phyloP scores from a whole-genome alignment of 192 early-diverging fungal genomes.

The Linnemannia exigua region DNA sequence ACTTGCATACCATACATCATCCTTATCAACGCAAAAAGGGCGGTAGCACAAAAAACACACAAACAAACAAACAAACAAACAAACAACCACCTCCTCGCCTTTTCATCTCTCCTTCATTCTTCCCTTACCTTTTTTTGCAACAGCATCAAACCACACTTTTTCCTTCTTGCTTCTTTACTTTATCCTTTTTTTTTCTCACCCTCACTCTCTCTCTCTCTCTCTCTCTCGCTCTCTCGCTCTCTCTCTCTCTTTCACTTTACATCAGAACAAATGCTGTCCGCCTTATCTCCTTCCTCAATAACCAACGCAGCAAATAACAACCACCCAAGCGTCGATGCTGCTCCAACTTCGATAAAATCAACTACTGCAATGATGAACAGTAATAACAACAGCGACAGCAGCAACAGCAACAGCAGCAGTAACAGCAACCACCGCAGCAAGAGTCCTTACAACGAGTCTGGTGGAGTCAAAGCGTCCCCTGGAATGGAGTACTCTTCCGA shows the following conservation, averaged over 20 bases:
- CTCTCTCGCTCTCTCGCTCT: not conserved
- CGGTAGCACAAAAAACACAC: not conserved
- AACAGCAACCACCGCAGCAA: too few relatives aligned
- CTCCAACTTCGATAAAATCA: constrained; percentile 9
- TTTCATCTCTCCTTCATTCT: not conserved
- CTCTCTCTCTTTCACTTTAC: not conserved
- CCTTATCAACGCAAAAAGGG: too few relatives aligned
- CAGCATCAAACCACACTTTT: not conserved
- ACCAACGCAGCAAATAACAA: constrained; percentile 23
- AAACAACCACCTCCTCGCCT: not conserved
- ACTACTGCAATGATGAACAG: not conserved
- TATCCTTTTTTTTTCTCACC: not conserved
- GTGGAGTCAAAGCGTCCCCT: constrained; percentile 3
- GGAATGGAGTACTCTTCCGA: constrained; percentile 23
- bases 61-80: not conserved
- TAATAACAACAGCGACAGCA: not conserved
- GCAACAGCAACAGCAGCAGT: not conserved
- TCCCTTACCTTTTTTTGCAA: not conserved
- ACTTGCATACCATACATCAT: too few relatives aligned
- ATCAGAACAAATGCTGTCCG: constrained; percentile 23
- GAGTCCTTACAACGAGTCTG: not conserved
- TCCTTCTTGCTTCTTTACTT: too few relatives aligned
- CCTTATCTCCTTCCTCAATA: constrained; percentile 33
- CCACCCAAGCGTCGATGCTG: not conserved
- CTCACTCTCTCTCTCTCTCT: not conserved